These are phyloP conservation scores for Wakefieldia striispora DNA, from an alignment of 768 basidiomycete species.

Conservation along the genomic window DNA sequence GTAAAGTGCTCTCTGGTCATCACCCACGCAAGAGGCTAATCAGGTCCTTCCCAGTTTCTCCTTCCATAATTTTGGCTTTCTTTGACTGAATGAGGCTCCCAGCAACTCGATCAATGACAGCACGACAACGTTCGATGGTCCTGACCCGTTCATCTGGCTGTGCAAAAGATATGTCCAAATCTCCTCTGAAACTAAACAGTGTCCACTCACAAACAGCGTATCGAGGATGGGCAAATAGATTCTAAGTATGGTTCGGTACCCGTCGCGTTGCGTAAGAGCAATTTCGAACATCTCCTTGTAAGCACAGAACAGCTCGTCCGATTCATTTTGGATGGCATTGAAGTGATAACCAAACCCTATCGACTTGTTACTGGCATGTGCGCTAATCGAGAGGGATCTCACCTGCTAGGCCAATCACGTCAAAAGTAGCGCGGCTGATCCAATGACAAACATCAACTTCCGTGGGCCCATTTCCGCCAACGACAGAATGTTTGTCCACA, in stretches of 20 bases:
- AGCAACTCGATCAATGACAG: slow-evolving; percentile 67
- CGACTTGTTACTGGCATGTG: slow-evolving; percentile 1
- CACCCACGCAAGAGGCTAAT: slow-evolving; percentile 72
- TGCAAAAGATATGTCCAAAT: slow-evolving; percentile 1
- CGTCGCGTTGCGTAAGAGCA: slow-evolving; percentile 55
- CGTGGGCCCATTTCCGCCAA: slow-evolving; percentile 15
- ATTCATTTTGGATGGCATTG: slow-evolving; percentile 75
- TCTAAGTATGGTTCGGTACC: slow-evolving; percentile 44
- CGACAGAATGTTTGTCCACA: slow-evolving; percentile 26
- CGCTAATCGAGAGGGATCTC: slow-evolving; percentile 10
- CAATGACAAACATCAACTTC: slow-evolving; percentile 76
- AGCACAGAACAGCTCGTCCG: slow-evolving; percentile 74
- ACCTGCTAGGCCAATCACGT: slow-evolving; percentile 91
- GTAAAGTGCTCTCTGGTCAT: slow-evolving; percentile 7
- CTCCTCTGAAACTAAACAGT: not conserved
- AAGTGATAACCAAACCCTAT: slow-evolving; percentile 86
- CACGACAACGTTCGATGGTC: slow-evolving; percentile 55
- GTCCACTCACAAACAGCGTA: slow-evolving; percentile 51
- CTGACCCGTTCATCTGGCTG: slow-evolving; percentile 55
- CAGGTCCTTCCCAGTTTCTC: slow-evolving; percentile 68
- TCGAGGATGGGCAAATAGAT: slow-evolving; percentile 60
- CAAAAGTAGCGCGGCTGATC: slow-evolving; percentile 83
- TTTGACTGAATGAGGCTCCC: slow-evolving; percentile 76
- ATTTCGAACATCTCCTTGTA: slow-evolving; percentile 85
- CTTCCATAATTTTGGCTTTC: slow-evolving; percentile 67